Evolutionary conservation across 2,329 filamentous ascomycete genomes (phyloP), one percentile per base, ranked within the genome.

Genomic region (Pyricularia sp.): DNA sequence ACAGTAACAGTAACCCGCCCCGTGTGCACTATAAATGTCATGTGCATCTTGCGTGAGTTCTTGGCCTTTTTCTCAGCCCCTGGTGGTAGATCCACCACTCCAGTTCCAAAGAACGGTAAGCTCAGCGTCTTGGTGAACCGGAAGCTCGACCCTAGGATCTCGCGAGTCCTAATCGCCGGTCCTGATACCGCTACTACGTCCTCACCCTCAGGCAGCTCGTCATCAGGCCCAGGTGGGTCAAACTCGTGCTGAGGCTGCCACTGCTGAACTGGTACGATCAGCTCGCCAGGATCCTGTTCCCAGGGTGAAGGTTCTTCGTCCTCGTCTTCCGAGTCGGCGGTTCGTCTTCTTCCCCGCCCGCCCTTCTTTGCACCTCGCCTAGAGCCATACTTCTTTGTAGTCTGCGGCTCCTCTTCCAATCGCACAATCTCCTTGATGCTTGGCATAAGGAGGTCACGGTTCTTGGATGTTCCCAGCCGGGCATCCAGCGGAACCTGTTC

Each of bases 21-120:
- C 64, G 87, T 86, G 73, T 93, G 90, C 33, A 99, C 91, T 74
- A 97, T 97, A 78, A 98, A 98, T 0, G 92, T 90, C 90, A 99
- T 95, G 76, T 97, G 93, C 92, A 97, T 98, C 81, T 92, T 94
- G 71, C 94, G 86, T 50, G 92, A 91, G 79, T 97, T 98, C 84
- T 98, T 98, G 66, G 90, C 87, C 73, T 90, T 88, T 83, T 99
- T 99, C 76, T 91, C 88, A 36, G 92, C 88, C 2, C 91, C 90
- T 0, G 92, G 90, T 6, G 93, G 92, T 67, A 99, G 82, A 74
- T 98, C 94, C 55, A 99, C 92, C 68, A 98, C 86, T 20, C 95
- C 95, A 11, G 91, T 90, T 42, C 93, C 94, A 78, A 98, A 92
- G 78, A 97, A 98, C 0, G 91, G 88, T 71, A 92, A 83, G 31